Evolutionary conservation across 208 protist species (phyloP), one percentile per base, ranked within the genome.

Genomic region (Crithidia brevicula): DNA sequence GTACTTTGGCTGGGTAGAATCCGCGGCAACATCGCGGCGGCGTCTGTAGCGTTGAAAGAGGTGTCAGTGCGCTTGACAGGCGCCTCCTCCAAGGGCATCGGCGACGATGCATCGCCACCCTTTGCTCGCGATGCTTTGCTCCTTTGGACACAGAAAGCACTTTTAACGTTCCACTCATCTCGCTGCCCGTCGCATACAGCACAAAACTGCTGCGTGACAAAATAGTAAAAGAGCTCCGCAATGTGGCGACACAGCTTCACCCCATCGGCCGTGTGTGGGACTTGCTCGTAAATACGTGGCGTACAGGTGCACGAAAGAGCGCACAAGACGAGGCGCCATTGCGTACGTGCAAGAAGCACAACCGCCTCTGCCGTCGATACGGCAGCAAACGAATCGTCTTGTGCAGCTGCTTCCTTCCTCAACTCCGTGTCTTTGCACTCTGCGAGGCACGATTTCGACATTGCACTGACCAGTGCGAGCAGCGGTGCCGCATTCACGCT

Each of bases 241-340:
- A 91, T 22, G 53, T 94, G 89, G 33, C 89, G 85, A 60, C 89
- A 94, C 53, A 79, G 77, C 65, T 85, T 91, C 51, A 49, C 49
- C 1, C 85, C 84, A 20, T 83, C 75, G 13, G 64, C 53, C 4
- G 84, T 85, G 59, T 38, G 27, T n/a, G 72, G 60, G 27, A 86
- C 69, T 42, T 60, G 52, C 56, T 94, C 89, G 58, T 83, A 74
- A 1, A 62, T 15, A 23, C 86, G 73, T 9, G 89, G 86, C 10
- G 60, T 84, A 50, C 89, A 94, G 16, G 70, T 91, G 71, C 89
- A 94, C 18, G 74, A 79, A 20, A 89, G 59, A 0, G 34, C 46
- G n/a, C 30, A 63, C 33, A 92, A 43, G 23, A 94, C 79, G 18
- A 31, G 25, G 40, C 74, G 77, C 83, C 82, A 93, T 22, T 47